Percentiles rank a stretch among this genome's conserved stretches.
These are phyloP conservation scores for Nakazawaea laoshanensis DNA, from an alignment of 805 yeast species.

Conservation along the genomic window DNA sequence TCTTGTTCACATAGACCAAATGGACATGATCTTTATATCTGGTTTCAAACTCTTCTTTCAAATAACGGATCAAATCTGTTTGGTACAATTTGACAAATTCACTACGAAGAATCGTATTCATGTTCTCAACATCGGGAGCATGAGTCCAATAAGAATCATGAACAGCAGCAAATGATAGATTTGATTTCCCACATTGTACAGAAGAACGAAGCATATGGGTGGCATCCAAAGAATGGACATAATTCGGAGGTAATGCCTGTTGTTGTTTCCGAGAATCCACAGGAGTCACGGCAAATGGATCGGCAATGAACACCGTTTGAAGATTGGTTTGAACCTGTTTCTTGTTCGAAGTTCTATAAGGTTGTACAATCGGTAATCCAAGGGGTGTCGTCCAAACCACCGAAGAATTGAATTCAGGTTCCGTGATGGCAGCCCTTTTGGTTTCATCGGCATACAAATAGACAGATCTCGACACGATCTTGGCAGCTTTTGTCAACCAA, in stretches of 20 bases:
- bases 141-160: conserved; percentile 99
- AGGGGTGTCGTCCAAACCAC: conserved; percentile 98
- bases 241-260: conserved; percentile 93
- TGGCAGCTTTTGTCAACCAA: conserved; percentile 89
- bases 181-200: conserved; percentile 55
- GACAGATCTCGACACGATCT: conserved; percentile 68
- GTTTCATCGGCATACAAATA: conserved; percentile 53
- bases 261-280: conserved; percentile 87
- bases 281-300: conserved; percentile 76
- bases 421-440: conserved; percentile 29
- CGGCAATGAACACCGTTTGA: conserved; percentile 80
- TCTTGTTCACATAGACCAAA: conserved; percentile 43
- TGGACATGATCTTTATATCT: conserved; percentile 71
- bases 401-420: conserved; percentile 66
- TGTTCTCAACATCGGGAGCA: conserved; percentile 68
- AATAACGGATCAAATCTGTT: conserved; percentile 58
- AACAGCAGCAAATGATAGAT: conserved; percentile 81
- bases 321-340: conserved; percentile 71
- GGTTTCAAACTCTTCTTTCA: conserved; percentile 71
- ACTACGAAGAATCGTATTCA: conserved; percentile 67
- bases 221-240: conserved; percentile 91
- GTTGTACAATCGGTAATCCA: conserved; percentile 95
- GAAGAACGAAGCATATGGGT: conserved; percentile 94
- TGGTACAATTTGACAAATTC: conserved; percentile 74
- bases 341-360: conserved; percentile 66